Conservation (phyloP, 225 moss, liverwort and hornwort species). For the Ulota crispa region DNA sequence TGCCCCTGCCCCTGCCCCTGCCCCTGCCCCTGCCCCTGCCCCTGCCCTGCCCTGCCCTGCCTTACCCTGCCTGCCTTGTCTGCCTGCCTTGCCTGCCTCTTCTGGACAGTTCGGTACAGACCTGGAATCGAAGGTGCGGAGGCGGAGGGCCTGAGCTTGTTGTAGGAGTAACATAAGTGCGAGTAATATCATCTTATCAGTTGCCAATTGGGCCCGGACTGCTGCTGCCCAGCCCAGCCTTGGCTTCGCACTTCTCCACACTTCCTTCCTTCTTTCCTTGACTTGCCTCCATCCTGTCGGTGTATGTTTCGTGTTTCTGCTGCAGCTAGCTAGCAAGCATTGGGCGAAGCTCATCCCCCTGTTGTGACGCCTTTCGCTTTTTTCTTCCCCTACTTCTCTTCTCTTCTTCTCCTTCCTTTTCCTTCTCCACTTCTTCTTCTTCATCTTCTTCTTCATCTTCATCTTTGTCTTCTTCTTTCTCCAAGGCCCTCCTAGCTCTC, state of each 20-base stretch:
- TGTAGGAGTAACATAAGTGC: neutral
- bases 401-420: neutral
- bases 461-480: neutral
- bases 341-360: neutral
- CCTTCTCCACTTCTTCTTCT: neutral
- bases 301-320: constrained; percentile 16
- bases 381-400: too few species aligned
- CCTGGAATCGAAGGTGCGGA: neutral
- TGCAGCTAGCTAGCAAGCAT: neutral
- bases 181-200: neutral
- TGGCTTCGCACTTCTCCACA: neutral
- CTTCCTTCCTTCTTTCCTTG: neutral
- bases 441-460: neutral
- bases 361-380: neutral
- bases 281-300: constrained; percentile 25
- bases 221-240: neutral
- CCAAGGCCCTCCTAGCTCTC: neutral
- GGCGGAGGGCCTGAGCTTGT: neutral
- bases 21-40: too few species aligned
- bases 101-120: neutral
- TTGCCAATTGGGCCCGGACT: constrained; percentile 20
- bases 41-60: too few species aligned
- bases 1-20: too few species aligned
- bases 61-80: neutral
- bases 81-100: neutral